Evolutionary conservation across 306 rosid species (phyloP).

Genomic region (Quercus ilex): DNA sequence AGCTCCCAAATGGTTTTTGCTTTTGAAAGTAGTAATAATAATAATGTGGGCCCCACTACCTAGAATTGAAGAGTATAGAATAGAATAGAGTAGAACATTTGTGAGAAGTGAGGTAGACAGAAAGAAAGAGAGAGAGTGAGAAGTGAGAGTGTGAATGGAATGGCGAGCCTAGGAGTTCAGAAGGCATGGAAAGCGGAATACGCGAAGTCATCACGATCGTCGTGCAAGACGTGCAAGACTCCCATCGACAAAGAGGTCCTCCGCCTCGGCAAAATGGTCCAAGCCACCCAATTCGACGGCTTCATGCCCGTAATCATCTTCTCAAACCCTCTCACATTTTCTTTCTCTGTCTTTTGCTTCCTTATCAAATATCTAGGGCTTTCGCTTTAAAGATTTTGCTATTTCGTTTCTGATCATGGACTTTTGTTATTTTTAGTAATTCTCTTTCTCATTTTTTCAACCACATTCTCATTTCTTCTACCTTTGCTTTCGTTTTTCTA

Average conservation of each 20-base stretch:
- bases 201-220: slow-evolving; percentile 85
- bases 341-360: neutral
- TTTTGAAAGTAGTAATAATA: no score
- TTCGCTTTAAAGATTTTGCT: neutral
- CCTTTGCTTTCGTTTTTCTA: neutral
- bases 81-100: no score
- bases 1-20: no score
- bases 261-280: slow-evolving; percentile 96
- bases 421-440: neutral
- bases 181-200: slow-evolving; percentile 95
- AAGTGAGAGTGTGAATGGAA: slow-evolving; percentile 50
- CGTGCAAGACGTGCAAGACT: slow-evolving; percentile 80
- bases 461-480: neutral
- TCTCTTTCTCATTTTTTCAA: neutral
- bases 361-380: neutral
- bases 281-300: slow-evolving; percentile 89
- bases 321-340: neutral
- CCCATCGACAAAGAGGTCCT: slow-evolving; percentile 63
- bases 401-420: neutral
- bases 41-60: no score
- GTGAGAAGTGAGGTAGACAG: neutral
- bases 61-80: no score
- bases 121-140: slow-evolving; percentile 1
- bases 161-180: slow-evolving; percentile 52
- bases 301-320: slow-evolving; percentile 61